Percentiles rank a stretch among this genome's conserved stretches.
phyloP scores from a whole-genome alignment of 352 stramenopile genomes.

The Phytophthora citrophthora region DNA sequence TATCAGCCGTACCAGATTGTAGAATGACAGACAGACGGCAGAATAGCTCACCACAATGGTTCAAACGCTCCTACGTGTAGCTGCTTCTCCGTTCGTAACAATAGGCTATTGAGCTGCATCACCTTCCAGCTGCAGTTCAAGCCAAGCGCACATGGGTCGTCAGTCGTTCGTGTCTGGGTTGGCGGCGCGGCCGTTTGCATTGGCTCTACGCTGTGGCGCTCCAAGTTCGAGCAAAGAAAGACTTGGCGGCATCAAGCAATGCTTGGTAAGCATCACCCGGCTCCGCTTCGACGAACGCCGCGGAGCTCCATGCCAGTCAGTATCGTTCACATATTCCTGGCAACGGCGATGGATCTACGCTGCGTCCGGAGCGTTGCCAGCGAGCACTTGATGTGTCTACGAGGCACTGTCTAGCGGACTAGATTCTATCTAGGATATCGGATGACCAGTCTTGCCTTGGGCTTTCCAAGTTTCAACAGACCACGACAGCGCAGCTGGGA shows the following conservation, averaged over 20 bases:
- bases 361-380: neutral
- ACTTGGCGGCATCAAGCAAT: conserved; percentile 2
- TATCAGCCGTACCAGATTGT: neutral
- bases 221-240: conserved; percentile 10
- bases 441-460: neutral
- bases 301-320: conserved; percentile 5
- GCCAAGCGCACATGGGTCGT: conserved; percentile 1
- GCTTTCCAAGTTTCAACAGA: neutral
- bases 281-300: neutral
- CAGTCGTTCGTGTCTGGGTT: conserved; percentile 1
- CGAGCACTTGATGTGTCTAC: conserved; percentile 12
- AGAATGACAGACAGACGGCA: neutral
- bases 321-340: too few relatives aligned
- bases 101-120: neutral
- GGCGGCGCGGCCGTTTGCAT: conserved; percentile 18
- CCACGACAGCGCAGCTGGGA: conserved; percentile 5
- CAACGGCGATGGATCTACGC: conserved; percentile 3
- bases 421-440: neutral
- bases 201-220: conserved; percentile 14
- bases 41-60: neutral
- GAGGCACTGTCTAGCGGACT: too few relatives aligned
- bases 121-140: conserved; percentile 9
- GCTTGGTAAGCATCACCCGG: neutral
- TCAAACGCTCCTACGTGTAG: neutral
- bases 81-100: neutral